Conservation (phyloP, 2,329 filamentous ascomycete genomes). For the Pyricularia pennisetigena region DNA sequence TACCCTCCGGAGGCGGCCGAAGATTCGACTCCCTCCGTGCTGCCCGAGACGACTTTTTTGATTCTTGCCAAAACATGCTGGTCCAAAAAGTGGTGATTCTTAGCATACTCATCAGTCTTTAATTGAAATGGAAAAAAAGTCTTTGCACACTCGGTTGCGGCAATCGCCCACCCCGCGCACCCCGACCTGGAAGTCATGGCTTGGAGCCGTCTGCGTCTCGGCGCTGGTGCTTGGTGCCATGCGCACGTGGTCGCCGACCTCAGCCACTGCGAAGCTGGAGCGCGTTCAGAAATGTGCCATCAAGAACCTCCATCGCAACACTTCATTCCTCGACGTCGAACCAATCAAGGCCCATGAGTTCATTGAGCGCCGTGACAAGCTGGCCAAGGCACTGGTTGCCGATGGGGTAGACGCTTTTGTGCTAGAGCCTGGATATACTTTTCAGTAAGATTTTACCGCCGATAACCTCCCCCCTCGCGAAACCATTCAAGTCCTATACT, state of each 20-base stretch:
- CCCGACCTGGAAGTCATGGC: neutral
- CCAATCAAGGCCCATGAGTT: conserved; percentile 42
- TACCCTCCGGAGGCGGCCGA: too few species aligned
- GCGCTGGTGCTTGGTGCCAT: neutral
- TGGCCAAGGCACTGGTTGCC: conserved; percentile 42
- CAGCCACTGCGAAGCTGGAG: neutral
- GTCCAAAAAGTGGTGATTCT: too few species aligned
- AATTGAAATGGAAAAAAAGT: neutral
- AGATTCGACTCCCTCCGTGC: too few species aligned
- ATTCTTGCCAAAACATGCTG: too few species aligned
- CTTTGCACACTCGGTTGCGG: neutral
- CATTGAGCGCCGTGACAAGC: conserved; percentile 40
- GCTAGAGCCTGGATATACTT: conserved; percentile 54
- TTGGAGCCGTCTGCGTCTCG: neutral
- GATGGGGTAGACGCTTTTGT: conserved; percentile 48
- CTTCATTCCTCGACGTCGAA: conserved; percentile 40
- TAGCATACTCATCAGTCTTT: too few species aligned
- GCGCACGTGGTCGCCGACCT: neutral
- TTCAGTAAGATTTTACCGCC: conserved; percentile 26
- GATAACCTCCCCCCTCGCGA: too few species aligned
- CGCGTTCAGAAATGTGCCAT: conserved; percentile 35
- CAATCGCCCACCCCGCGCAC: neutral
- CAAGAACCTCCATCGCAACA: conserved; percentile 34
- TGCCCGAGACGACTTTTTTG: too few species aligned
- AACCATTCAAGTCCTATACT: neutral